A percentile compares a stretch with the other conserved stretches of the same genome.
Evolutionary conservation across 768 basidiomycete genomes (phyloP).

Genomic region (Pholiota molesta): DNA sequence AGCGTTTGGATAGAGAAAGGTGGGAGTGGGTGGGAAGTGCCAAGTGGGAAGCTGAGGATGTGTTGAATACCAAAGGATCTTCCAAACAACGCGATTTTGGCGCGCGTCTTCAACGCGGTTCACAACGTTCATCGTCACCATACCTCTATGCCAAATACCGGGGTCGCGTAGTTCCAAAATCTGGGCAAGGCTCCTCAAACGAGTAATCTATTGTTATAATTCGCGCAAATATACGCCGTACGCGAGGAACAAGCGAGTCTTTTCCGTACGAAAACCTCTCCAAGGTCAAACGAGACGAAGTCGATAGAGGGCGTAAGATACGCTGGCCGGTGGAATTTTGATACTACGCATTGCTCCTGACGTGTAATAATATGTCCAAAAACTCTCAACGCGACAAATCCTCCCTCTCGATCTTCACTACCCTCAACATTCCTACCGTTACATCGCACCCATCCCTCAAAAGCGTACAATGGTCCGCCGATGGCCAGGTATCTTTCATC

Average conservation of each 20-base stretch:
- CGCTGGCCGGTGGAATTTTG: not conserved
- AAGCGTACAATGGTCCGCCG: slow-evolving; percentile 73
- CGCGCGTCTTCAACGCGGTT: not conserved
- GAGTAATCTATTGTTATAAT: not conserved
- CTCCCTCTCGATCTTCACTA: slow-evolving; percentile 43
- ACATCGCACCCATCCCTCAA: slow-evolving; percentile 59
- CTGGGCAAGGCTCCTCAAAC: not conserved
- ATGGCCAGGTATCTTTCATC: slow-evolving; percentile 71
- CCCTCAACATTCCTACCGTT: slow-evolving; percentile 61
- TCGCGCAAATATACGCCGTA: not conserved
- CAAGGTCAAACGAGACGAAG: too few species aligned
- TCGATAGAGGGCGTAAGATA: too few species aligned
- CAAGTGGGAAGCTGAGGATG: not conserved
- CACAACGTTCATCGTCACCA: not conserved
- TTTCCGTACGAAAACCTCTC: not conserved
- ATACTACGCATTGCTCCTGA: not conserved
- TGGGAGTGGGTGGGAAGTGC: too few species aligned
- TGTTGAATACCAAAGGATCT: not conserved
- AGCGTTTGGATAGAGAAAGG: too few species aligned
- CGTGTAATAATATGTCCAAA: slow-evolving; percentile 7
- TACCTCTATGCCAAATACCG: not conserved
- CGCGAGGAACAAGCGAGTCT: not conserved
- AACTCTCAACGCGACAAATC: slow-evolving; percentile 7
- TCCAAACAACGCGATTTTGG: not conserved
- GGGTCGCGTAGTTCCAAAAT: not conserved